Base-by-base conservation (phyloP, 768 basidiomycete species). In the Sistotremastrum suecicum region DNA sequence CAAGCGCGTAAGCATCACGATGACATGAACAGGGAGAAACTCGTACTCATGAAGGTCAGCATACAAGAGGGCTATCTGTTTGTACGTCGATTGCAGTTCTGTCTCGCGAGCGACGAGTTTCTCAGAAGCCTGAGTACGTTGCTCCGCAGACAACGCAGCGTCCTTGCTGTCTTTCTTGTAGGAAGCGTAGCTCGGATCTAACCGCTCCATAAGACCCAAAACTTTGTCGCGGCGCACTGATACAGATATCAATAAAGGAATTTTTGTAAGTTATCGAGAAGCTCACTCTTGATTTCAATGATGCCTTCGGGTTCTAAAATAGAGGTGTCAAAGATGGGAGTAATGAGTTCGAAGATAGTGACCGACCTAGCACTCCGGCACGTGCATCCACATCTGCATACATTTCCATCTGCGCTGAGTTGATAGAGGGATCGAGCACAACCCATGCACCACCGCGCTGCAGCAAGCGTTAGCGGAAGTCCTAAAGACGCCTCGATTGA, bases 321-420 rank as follows among this genome's bases (percentile, higher is more conserved):
- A 31, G 33, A 42, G 29, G 28, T 35, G 36, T 53, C 20, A 45
- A 43, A n/a, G 9, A 9, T 34, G 4, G 8, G 30, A 7, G 12
- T 5, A 7, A 30, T 8, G 28, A 35, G 33, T 10, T 29, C 35
- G 9, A 20, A 34, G 33, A 10, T 7, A 30, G n/a, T 29, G 8
- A 54, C 58, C 11, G 33, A 59, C 58, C 57, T 39, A 73, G 60
- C 32, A 99, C 89, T 71, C 95, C 95, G 39, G 91, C 95, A 46
- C 95, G 83, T 20, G 95, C 78, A 5, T 95, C 92, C 39, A 85
- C 78, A 58, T 98, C 95, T 29, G 92, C 94, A 57, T 91, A 98
- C 94, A 99, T 98, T 66, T 95, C 85, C 94, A 99, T 95, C 63
- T 95, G 89, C 55, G 87, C 80, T 2, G 81, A 69, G 66, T 98